Conservation (phyloP, 2,329 filamentous ascomycete species). For the Daldinia sp. region DNA sequence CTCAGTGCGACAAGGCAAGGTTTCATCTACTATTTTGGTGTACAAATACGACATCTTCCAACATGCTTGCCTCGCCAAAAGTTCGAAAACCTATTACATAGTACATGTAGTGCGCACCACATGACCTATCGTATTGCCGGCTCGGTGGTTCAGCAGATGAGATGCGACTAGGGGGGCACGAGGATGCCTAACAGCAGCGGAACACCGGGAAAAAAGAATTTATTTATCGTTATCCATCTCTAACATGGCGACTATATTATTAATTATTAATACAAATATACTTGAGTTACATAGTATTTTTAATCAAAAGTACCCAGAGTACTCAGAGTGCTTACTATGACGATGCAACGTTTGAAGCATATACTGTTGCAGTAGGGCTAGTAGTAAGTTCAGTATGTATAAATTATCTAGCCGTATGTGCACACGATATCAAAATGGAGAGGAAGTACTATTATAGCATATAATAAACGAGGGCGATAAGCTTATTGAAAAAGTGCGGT, state of each 20-base stretch:
- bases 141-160: slow-evolving; percentile 26
- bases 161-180: slow-evolving; percentile 19
- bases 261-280: not conserved
- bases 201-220: slow-evolving; percentile 21
- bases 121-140: slow-evolving; percentile 32
- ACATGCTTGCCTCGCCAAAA: slow-evolving; percentile 9
- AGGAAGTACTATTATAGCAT: slow-evolving; percentile 5
- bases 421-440: not conserved
- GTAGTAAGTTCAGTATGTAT: not conserved
- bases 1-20: not conserved
- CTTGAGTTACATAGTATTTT: not conserved
- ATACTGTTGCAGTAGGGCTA: not conserved
- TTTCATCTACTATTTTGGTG: slow-evolving; percentile 3
- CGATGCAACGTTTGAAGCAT: not conserved
- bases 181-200: slow-evolving; percentile 13
- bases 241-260: not conserved
- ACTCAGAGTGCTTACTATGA: not conserved
- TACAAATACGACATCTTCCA: not conserved
- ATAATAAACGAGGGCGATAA: slow-evolving; percentile 1
- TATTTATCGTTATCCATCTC: not conserved
- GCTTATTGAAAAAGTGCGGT: slow-evolving; percentile 17
- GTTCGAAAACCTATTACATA: not conserved
- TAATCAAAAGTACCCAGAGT: not conserved
- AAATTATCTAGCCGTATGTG: not conserved
- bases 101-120: slow-evolving; percentile 30